Evolutionary conservation across 495 filamentous ascomycete genomes (phyloP).

Genomic region (Hypoxylon fuscum): DNA sequence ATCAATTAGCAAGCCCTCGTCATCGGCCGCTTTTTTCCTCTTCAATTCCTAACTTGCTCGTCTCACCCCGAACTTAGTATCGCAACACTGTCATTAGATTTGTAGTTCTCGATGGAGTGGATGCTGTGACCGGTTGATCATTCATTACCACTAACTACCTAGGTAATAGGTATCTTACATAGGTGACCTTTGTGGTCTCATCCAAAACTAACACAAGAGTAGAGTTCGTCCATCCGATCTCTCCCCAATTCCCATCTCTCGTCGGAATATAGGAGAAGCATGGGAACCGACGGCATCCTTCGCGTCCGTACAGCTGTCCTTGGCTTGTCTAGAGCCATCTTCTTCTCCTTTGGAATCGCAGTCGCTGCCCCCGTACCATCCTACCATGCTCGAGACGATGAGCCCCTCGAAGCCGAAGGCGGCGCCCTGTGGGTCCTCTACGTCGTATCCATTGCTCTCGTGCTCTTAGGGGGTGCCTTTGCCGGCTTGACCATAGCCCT

Average conservation of each 20-base stretch:
- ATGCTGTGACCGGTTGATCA: conserved; percentile 26
- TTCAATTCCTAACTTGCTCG: conserved; percentile 1
- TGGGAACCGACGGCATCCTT: conserved; percentile 48
- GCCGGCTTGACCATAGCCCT: conserved; percentile 93
- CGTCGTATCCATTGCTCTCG: conserved; percentile 63
- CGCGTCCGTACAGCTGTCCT: conserved; percentile 50
- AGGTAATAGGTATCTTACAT: too few relatives aligned
- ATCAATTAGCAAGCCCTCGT: conserved; percentile 28
- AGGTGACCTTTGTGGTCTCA: too few relatives aligned
- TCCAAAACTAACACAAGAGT: neutral
- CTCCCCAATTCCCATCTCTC: neutral
- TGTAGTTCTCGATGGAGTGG: too few relatives aligned
- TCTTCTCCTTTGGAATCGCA: conserved; percentile 50
- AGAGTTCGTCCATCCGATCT: neutral
- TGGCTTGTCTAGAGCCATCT: conserved; percentile 50
- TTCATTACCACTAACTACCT: too few relatives aligned
- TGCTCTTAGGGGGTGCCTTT: conserved; percentile 91
- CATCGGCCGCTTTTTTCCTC: conserved; percentile 9
- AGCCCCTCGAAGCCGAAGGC: conserved; percentile 50
- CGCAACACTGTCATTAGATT: too few relatives aligned
- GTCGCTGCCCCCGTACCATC: conserved; percentile 44
- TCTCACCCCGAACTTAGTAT: neutral
- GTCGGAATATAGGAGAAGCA: conserved; percentile 15
- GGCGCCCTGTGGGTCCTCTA: conserved; percentile 57
- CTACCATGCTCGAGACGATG: conserved; percentile 43